Conservation (phyloP, 768 basidiomycete species). For the Lactifluus hygrophoroides region DNA sequence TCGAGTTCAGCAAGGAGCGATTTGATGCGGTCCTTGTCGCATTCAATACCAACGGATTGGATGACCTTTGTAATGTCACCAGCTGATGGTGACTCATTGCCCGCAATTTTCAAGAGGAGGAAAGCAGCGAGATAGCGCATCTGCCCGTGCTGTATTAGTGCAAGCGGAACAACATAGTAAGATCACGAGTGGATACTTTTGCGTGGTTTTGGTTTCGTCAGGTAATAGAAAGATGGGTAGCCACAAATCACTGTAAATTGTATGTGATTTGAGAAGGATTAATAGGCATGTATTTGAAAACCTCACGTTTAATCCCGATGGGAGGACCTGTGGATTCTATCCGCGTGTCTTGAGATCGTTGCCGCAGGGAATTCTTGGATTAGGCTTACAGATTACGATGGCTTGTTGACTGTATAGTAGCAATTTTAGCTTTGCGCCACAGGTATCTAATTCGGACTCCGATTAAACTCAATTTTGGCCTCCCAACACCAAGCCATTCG, state of each 20-base stretch:
- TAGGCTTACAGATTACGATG: background rate
- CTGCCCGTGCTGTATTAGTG: conserved; percentile 28
- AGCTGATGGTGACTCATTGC: conserved; percentile 81
- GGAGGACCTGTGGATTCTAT: conserved; percentile 96
- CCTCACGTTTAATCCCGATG: conserved; percentile 76
- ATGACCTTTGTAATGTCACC: conserved; percentile 86
- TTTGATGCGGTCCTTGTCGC: conserved; percentile 71
- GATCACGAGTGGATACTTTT: conserved; percentile 35
- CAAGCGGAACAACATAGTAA: background rate
- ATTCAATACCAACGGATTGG: conserved; percentile 76
- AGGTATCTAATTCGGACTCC: conserved; percentile 24
- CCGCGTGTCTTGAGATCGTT: conserved; percentile 35
- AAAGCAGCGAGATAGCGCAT: conserved; percentile 95
- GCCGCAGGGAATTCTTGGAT: background rate
- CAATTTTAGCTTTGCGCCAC: conserved; percentile 37
- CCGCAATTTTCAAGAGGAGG: conserved; percentile 92
- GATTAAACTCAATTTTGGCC: conserved; percentile 17
- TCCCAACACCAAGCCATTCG: conserved; percentile 15
- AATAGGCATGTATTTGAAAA: background rate
- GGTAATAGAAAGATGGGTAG: conserved; percentile 49
- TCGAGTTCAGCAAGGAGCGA: conserved; percentile 84
- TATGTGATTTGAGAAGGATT: conserved; percentile 4
- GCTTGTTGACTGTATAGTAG: conserved; percentile 51
- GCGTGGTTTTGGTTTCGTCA: conserved; percentile 25
- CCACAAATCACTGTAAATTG: conserved; percentile 76